Conservation (phyloP, 1,139 yeast species). For the Meyerozyma sp. region DNA sequence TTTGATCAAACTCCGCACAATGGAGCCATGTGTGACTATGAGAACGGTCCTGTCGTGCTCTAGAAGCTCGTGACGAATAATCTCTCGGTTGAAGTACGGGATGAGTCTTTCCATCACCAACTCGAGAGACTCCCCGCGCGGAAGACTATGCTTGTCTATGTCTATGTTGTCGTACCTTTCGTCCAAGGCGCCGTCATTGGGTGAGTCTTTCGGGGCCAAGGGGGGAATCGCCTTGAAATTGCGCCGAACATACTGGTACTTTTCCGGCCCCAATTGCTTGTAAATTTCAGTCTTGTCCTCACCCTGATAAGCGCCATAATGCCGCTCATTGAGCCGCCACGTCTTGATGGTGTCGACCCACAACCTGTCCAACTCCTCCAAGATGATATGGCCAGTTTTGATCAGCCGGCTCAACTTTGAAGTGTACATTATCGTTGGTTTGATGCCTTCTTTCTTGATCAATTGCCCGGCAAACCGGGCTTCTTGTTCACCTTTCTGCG, state of each 20-base stretch:
- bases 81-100: slow-evolving; percentile 46
- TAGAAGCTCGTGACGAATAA: slow-evolving; percentile 23
- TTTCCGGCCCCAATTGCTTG: slow-evolving; percentile 48
- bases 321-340: slow-evolving; percentile 77
- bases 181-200: slow-evolving; percentile 36
- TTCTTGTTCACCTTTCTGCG: slow-evolving; percentile 56
- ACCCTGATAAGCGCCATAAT: slow-evolving; percentile 78
- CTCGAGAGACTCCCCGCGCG: slow-evolving; percentile 63
- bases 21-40: slow-evolving; percentile 72
- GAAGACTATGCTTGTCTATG: slow-evolving; percentile 29
- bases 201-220: slow-evolving; percentile 15
- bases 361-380: slow-evolving; percentile 37
- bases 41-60: slow-evolving; percentile 44
- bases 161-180: slow-evolving; percentile 34
- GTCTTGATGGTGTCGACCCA: slow-evolving; percentile 49
- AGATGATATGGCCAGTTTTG: slow-evolving; percentile 59
- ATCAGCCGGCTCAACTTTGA: slow-evolving; percentile 62
- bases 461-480: slow-evolving; percentile 57
- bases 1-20: slow-evolving; percentile 65
- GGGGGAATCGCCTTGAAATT: slow-evolving; percentile 71
- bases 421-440: slow-evolving; percentile 57
- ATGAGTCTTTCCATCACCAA: slow-evolving; percentile 60
- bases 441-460: slow-evolving; percentile 28
- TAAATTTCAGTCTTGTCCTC: slow-evolving; percentile 50
- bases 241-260: slow-evolving; percentile 64